phyloP scores from a whole-genome alignment of 176 grass and related monocot genomes.

The Hordeum marinum region DNA sequence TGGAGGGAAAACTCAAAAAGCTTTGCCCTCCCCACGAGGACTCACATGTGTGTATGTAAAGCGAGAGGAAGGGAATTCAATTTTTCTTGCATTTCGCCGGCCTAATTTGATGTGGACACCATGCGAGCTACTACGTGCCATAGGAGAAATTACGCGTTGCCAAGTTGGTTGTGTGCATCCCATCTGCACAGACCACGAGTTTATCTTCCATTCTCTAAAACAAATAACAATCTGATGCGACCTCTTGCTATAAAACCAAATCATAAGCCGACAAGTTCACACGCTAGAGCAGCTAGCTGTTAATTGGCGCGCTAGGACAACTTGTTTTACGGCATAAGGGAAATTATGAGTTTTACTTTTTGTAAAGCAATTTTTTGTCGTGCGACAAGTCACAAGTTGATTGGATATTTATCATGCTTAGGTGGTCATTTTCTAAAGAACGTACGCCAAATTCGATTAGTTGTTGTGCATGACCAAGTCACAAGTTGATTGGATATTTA shows the following conservation, averaged over 20 bases:
- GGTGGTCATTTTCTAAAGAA: not conserved
- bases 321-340: not conserved
- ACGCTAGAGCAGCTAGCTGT: not conserved
- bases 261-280: not conserved
- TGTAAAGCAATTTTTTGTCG: not conserved
- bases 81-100: not conserved
- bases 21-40: slow-evolving; percentile 28
- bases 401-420: not conserved
- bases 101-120: slow-evolving; percentile 11
- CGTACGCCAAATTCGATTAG: not conserved
- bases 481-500: not conserved
- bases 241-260: not conserved
- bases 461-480: not conserved
- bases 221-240: not conserved
- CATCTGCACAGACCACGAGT: not conserved
- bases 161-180: not conserved
- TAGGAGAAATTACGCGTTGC: not conserved
- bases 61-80: not conserved
- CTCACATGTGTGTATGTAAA: slow-evolving; percentile 38
- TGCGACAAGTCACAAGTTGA: too few relatives aligned
- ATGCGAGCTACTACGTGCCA: not conserved
- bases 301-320: not conserved
- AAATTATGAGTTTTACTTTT: too few relatives aligned
- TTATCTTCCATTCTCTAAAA: not conserved
- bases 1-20: slow-evolving; percentile 18